phyloP scores from a whole-genome alignment of 257 asterid genomes.

The Salvia miltiorrhiza region DNA sequence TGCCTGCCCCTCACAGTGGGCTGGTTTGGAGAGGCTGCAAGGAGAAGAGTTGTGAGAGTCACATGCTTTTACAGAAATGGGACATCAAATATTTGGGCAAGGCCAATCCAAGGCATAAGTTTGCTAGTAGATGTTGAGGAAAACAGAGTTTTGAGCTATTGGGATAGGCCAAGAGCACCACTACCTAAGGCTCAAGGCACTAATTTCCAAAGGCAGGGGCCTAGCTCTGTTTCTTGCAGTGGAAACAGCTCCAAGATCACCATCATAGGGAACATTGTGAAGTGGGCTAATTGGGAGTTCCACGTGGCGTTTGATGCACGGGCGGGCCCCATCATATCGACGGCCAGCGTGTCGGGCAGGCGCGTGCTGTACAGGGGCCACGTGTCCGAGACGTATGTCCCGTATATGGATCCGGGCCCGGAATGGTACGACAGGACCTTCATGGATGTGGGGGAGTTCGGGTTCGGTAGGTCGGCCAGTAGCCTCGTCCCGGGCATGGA shows the following conservation, averaged over 20 bases:
- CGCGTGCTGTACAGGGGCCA: slow-evolving; percentile 63
- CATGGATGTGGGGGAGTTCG: slow-evolving; percentile 80
- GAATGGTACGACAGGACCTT: slow-evolving; percentile 73
- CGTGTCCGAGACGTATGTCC: slow-evolving; percentile 78
- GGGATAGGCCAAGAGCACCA: slow-evolving; percentile 34
- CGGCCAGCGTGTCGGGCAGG: slow-evolving; percentile 55
- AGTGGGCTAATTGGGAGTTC: slow-evolving; percentile 67
- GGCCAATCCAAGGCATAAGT: slow-evolving; percentile 60
- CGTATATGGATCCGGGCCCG: slow-evolving; percentile 64
- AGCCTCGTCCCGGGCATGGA: slow-evolving; percentile 49
- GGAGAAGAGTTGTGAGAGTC: slow-evolving; percentile 37
- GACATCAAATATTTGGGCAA: slow-evolving; percentile 63
- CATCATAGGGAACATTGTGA: slow-evolving; percentile 39
- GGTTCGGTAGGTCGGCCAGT: slow-evolving; percentile 66
- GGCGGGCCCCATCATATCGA: slow-evolving; percentile 59
- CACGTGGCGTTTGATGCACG: slow-evolving; percentile 60
- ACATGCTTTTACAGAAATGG: slow-evolving; percentile 62
- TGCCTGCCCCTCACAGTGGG: slow-evolving; percentile 62
- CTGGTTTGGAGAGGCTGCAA: slow-evolving; percentile 64
- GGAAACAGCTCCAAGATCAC: slow-evolving; percentile 27
- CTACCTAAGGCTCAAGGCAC: slow-evolving; percentile 49
- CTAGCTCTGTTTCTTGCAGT: slow-evolving; percentile 22
- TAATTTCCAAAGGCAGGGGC: slow-evolving; percentile 43
- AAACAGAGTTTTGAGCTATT: slow-evolving; percentile 34
- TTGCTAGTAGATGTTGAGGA: slow-evolving; percentile 49